Conservation (phyloP, 2,329 filamentous ascomycete species). For the Neophaeococcomyces aloes region DNA sequence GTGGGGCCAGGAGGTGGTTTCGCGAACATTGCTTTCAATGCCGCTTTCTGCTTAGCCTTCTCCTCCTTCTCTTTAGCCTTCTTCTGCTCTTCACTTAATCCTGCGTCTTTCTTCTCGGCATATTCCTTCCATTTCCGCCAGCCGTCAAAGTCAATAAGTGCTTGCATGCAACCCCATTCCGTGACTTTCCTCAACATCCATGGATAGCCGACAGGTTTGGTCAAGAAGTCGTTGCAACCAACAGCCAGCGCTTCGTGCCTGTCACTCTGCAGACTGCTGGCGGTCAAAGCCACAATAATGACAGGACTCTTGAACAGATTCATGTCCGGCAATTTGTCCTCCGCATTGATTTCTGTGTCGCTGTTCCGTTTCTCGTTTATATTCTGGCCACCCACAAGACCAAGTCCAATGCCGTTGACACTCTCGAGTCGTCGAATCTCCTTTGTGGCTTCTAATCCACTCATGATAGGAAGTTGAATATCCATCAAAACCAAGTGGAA, state of each 20-base stretch:
- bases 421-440: constrained; percentile 85
- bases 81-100: constrained; percentile 17
- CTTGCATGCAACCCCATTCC: constrained; percentile 99
- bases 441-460: constrained; percentile 83
- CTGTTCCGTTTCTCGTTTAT: constrained; percentile 13
- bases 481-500: constrained; percentile 98
- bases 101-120: constrained; percentile 28
- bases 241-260: constrained; percentile 88
- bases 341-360: constrained; percentile 15
- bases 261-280: constrained; percentile 88
- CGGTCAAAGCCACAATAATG: constrained; percentile 93
- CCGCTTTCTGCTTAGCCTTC: constrained; percentile 21
- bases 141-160: constrained; percentile 93
- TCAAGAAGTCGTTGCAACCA: constrained; percentile 96
- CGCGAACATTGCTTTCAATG: constrained; percentile 20
- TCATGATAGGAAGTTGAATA: constrained; percentile 95
- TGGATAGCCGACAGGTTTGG: constrained; percentile 95
- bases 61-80: constrained; percentile 20
- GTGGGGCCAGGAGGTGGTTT: constrained; percentile 13
- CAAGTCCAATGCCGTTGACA: constrained; percentile 85
- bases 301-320: constrained; percentile 87
- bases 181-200: constrained; percentile 97
- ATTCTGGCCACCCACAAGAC: constrained; percentile 52
- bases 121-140: constrained; percentile 97
- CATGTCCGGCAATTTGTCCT: constrained; percentile 58